phyloP scores from a whole-genome alignment of 768 basidiomycete genomes.

The Termitomyces sp. region DNA sequence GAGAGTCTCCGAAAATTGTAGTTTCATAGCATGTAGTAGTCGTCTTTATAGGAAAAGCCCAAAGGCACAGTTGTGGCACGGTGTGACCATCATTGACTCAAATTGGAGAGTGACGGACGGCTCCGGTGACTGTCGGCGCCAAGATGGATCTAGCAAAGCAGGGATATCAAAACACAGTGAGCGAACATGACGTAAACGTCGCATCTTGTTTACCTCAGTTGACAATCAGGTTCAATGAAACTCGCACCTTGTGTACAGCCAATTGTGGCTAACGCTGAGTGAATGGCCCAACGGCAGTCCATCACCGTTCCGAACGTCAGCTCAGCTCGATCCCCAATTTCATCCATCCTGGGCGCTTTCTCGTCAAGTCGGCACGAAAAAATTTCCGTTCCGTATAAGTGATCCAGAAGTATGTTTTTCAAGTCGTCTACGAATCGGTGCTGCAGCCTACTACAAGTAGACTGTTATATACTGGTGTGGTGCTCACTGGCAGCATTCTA shows the following conservation, averaged over 20 bases:
- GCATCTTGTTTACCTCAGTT: constrained; percentile 27
- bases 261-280: constrained; percentile 5
- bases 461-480: not conserved
- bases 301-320: constrained; percentile 1
- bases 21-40: constrained; percentile 25
- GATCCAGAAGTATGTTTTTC: not conserved
- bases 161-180: constrained; percentile 25
- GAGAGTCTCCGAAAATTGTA: constrained; percentile 24
- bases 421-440: not conserved
- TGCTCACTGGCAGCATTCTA: not conserved
- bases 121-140: constrained; percentile 25
- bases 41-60: constrained; percentile 25
- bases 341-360: not conserved
- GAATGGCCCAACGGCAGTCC: not conserved
- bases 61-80: constrained; percentile 24
- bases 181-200: constrained; percentile 15
- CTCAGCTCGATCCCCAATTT: not conserved
- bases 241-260: constrained; percentile 21
- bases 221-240: constrained; percentile 16
- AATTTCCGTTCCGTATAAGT: not conserved
- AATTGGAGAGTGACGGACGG: constrained; percentile 30
- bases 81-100: constrained; percentile 38
- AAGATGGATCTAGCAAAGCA: constrained; percentile 34
- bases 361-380: not conserved
- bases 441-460: not conserved